Evolutionary conservation across 2,329 filamentous ascomycete genomes (phyloP).

Genomic region (Exophiala spinifera): DNA sequence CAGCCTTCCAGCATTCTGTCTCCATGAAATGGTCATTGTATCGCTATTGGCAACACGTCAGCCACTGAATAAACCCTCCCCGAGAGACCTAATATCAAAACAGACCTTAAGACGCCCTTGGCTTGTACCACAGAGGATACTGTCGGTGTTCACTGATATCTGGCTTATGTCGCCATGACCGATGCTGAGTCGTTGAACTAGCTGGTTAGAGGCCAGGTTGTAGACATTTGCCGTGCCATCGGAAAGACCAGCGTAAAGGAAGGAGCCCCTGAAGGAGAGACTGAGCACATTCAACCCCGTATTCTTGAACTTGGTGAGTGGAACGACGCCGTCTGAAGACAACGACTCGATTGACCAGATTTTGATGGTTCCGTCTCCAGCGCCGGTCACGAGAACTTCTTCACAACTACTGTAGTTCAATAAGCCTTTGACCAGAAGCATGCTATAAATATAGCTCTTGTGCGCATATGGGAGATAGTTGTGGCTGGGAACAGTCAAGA

Average conservation of each 20-base stretch:
- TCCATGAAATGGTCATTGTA: slow-evolving; percentile 82
- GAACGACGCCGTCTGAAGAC: slow-evolving; percentile 59
- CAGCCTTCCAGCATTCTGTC: slow-evolving; percentile 73
- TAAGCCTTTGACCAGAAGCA: slow-evolving; percentile 77
- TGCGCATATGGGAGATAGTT: slow-evolving; percentile 88
- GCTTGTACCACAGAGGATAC: slow-evolving; percentile 84
- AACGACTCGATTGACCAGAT: slow-evolving; percentile 60
- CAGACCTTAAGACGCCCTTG: slow-evolving; percentile 79
- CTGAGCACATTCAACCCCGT: slow-evolving; percentile 67
- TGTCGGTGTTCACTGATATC: slow-evolving; percentile 61
- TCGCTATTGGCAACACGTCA: slow-evolving; percentile 48
- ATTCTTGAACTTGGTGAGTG: slow-evolving; percentile 66
- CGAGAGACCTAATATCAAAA: neutral
- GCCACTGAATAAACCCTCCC: neutral
- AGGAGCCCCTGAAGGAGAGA: slow-evolving; percentile 81
- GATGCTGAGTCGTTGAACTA: slow-evolving; percentile 76
- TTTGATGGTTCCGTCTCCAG: slow-evolving; percentile 91
- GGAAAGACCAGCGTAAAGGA: slow-evolving; percentile 86
- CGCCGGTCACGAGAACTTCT: slow-evolving; percentile 84
- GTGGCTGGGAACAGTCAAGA: slow-evolving; percentile 76
- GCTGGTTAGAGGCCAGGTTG: slow-evolving; percentile 92
- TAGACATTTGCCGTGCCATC: slow-evolving; percentile 90
- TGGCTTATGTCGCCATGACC: slow-evolving; percentile 72
- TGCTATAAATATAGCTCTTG: slow-evolving; percentile 93
- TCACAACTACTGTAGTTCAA: slow-evolving; percentile 66